phyloP scores from a whole-genome alignment of 345 rosid species.

The Lumnitzera racemosa region DNA sequence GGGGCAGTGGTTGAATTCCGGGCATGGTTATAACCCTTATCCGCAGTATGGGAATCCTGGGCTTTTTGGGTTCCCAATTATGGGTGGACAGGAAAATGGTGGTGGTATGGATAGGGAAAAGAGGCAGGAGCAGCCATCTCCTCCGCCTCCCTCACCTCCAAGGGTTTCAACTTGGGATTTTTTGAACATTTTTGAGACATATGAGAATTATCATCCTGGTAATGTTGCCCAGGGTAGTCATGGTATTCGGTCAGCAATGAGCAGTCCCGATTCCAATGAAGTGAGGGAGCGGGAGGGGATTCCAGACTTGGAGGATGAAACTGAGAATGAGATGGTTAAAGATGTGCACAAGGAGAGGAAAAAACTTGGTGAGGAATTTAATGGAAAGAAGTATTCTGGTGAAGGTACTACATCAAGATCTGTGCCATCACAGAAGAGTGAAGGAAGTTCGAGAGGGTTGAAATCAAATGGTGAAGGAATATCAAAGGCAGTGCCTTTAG shows the following conservation, averaged over 20 bases:
- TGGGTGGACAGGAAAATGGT: conserved; percentile 26
- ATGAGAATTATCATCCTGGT: conserved; percentile 35
- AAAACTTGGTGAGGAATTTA: conserved; percentile 24
- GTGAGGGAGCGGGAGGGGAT: conserved; percentile 94
- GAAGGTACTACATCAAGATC: conserved; percentile 54
- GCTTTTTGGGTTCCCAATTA: conserved; percentile 38
- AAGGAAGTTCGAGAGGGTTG: conserved; percentile 8
- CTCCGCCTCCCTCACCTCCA: conserved; percentile 80
- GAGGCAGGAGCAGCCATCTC: conserved; percentile 33
- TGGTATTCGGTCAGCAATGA: conserved; percentile 46
- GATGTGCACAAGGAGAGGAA: conserved; percentile 29
- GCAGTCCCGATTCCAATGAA: conserved; percentile 84
- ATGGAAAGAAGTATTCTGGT: conserved; percentile 33
- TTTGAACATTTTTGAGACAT: conserved; percentile 59
- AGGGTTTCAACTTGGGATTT: conserved; percentile 68
- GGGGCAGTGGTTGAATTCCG: conserved; percentile 16
- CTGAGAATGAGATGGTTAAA: conserved; percentile 54
- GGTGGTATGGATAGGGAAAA: background rate
- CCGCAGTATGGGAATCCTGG: conserved; percentile 30
- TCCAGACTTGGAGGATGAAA: conserved; percentile 94
- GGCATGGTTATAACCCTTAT: conserved; percentile 32
- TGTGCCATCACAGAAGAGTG: conserved; percentile 19
- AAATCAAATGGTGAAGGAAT: too few relatives aligned
- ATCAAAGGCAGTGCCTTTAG: conserved; percentile 6
- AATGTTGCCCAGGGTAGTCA: conserved; percentile 15